Evolutionary conservation across 306 rosid species (phyloP), one percentile per base, ranked within the genome.

Genomic region (Quercus suber): DNA sequence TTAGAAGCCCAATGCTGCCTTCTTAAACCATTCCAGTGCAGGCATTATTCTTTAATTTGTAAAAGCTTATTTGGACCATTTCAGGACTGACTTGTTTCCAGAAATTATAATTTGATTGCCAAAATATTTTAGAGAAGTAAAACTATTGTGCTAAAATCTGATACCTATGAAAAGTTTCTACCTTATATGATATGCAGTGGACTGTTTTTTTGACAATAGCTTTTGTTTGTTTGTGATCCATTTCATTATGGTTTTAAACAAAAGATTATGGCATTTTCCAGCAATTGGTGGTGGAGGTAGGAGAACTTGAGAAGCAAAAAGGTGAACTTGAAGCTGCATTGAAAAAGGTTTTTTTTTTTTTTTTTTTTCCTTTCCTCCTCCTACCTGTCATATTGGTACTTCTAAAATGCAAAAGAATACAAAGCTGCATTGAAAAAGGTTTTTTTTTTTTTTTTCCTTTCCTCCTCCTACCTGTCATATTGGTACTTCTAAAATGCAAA

Each of bases 361-460:
- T 77, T 27, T 56, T 70, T 37, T 7, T n/a, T n/a, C n/a, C n/a
- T n/a, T n/a, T n/a, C 2, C 2, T 41, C 12, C 12, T 41, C 45
- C 35, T 19, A 19, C 52, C 17, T 67, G 25, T 33, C 20, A 67
- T 67, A 15, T 67, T 67, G 72, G 19, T 67, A 33, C 51, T 33
- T 68, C 27, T 33, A 5, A 68, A 68, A 15, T 4, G 13, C 15
- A 21, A 35, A 23, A 68, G 17, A 35, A 9, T 3, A 31, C 14
- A n/a, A 94, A 89, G 86, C 82, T 78, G 87, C 63, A 87, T 77
- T 94, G 76, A 89, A 87, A 84, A 88, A 80, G 97, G 98, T 94
- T 78, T 73, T 35, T 11, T 72, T 77, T 33, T 21, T 69, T 77
- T 71, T 77, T 27, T 56, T 70, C n/a, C n/a, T 37, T 7, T n/a